Conservation (phyloP, 1,284 basidiomycete species). For the Boletellus dicymbophilus region DNA sequence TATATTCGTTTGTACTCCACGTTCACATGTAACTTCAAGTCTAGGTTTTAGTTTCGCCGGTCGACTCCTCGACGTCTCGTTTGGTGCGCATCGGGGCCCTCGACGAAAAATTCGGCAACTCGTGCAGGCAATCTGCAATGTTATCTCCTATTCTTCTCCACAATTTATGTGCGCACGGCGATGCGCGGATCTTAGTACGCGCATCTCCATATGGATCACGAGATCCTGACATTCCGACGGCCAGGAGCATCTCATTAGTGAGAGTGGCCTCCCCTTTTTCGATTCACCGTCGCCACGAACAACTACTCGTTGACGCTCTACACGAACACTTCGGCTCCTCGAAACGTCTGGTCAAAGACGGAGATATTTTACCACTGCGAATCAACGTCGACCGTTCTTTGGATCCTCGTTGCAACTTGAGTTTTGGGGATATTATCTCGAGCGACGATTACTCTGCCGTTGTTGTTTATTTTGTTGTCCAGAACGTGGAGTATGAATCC, state of each 20-base stretch:
- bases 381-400: conserved; percentile 56
- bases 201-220: conserved; percentile 50
- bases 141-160: conserved; percentile 27
- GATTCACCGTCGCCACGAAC: conserved; percentile 74
- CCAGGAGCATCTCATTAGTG: conserved; percentile 76
- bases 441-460: conserved; percentile 30
- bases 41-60: conserved; percentile 28
- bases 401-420: conserved; percentile 17
- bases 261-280: conserved; percentile 84
- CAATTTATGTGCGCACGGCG: conserved; percentile 22
- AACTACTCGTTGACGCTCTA: conserved; percentile 68
- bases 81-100: conserved; percentile 60
- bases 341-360: conserved; percentile 71
- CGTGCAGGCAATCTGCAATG: conserved; percentile 42
- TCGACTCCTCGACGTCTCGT: conserved; percentile 35
- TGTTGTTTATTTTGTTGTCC: conserved; percentile 78
- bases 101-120: conserved; percentile 42
- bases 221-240: conserved; percentile 58
- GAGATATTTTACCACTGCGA: conserved; percentile 79
- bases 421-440: conserved; percentile 6
- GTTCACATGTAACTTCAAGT: conserved; percentile 1
- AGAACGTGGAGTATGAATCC: conserved; percentile 72
- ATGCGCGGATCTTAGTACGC: conserved; percentile 31
- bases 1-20: not conserved
- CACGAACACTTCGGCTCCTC: conserved; percentile 64